phyloP scores from a whole-genome alignment of 1,284 basidiomycete genomes.

The Kalmanozyma brasiliensis region DNA sequence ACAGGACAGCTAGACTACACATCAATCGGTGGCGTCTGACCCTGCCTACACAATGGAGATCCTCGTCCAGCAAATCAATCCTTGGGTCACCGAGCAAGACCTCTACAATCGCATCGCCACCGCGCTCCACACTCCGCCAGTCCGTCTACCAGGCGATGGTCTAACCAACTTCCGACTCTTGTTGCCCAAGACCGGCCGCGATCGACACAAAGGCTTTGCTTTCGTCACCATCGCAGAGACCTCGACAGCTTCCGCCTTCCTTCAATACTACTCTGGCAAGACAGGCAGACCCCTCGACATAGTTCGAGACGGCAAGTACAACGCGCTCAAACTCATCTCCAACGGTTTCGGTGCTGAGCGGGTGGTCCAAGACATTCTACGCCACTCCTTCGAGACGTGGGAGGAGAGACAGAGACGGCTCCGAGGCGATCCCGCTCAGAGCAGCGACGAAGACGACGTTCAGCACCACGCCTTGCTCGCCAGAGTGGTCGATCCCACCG shows the following conservation, averaged over 20 bases:
- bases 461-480: background rate
- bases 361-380: slow-evolving; percentile 13
- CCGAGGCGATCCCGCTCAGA: background rate
- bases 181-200: slow-evolving; percentile 2
- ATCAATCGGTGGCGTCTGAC: no score
- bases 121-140: slow-evolving; percentile 27
- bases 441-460: background rate
- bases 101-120: slow-evolving; percentile 24
- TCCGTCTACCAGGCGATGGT: slow-evolving; percentile 10
- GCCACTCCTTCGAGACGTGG: slow-evolving; percentile 17
- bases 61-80: slow-evolving; percentile 18
- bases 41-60: slow-evolving; percentile 27
- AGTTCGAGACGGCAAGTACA: slow-evolving; percentile 6
- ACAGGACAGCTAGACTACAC: background rate
- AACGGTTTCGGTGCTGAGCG: slow-evolving; percentile 20
- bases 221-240: slow-evolving; percentile 29
- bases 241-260: slow-evolving; percentile 25
- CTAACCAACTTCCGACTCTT: slow-evolving; percentile 28
- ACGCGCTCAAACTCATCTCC: slow-evolving; percentile 17
- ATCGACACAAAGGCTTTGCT: slow-evolving; percentile 20
- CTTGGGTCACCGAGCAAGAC: slow-evolving; percentile 35
- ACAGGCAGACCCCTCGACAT: slow-evolving; percentile 11
- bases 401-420: slow-evolving; percentile 14
- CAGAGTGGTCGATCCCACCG: background rate
- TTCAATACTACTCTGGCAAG: slow-evolving; percentile 12